Evolutionary conservation across 192 early-diverging fungal genomes (phyloP), one percentile per base, ranked within the genome.

Genomic region (Piromyces finnis): DNA sequence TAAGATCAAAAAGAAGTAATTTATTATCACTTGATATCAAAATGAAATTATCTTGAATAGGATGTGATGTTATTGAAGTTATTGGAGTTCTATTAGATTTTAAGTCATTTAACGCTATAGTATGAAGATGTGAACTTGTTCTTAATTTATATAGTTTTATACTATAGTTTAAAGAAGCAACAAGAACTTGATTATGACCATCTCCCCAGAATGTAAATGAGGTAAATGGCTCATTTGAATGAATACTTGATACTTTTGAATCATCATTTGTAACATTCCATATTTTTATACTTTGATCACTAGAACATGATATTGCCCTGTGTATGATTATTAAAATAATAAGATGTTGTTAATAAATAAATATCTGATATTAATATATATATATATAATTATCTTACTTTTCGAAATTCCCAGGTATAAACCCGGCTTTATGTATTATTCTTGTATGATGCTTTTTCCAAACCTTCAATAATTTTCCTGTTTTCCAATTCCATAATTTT

Each of bases 201-300:
- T 81, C 81, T 77, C 87, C 87, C 77, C 84, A 87, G 81, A 90
- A 86, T 17, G 85, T 82, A 82, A 90, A 90, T 9, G 83, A 83
- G 32, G 86, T 90, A 81, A 90, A 86, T n/a, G 89, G 89, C 79
- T 89, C 89, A 81, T 90, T 90, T 13, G 89, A 87, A 79, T 89
- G 88, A 7, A 89, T 81, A 28, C 87, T 84, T 11, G 83, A 27
- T 27, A 81, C 11, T 36, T 32, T 79, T 9, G 39, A 79, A 79
- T 80, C 77, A n/a, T 89, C 86, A 26, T 81, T 36, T 29, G 86
- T 35, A n/a, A 87, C 84, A 59, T 86, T 80, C 84, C 84, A 89
- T 22, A 90, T 79, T 79, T 90, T 90, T 28, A 89, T 79, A 29
- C 83, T 82, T 81, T 90, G 88, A 77, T 90, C 89, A 14, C 84